phyloP scores from a whole-genome alignment of 2,329 filamentous ascomycete genomes.

The Cadophora sp. region DNA sequence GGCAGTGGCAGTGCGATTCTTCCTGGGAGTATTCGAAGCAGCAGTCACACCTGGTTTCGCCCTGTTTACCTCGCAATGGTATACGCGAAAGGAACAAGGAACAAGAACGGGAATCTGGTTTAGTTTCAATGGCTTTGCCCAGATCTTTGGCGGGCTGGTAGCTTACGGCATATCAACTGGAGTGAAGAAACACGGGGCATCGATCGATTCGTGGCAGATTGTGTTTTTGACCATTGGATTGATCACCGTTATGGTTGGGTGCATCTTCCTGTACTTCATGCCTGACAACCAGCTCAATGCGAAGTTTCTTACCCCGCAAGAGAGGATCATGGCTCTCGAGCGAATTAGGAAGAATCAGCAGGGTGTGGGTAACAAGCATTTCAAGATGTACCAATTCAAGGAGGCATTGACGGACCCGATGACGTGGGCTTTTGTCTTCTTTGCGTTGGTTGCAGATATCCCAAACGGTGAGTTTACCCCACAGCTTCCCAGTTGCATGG shows the following conservation, averaged over 20 bases:
- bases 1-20: conserved; percentile 69
- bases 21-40: conserved; percentile 72
- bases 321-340: conserved; percentile 53
- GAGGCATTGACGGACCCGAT: conserved; percentile 51
- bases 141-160: conserved; percentile 67
- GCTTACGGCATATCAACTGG: conserved; percentile 67
- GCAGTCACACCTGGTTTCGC: conserved; percentile 74
- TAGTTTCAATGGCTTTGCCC: conserved; percentile 68
- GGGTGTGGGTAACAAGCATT: conserved; percentile 60
- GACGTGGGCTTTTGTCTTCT: conserved; percentile 50
- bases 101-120: conserved; percentile 71
- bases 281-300: conserved; percentile 53
- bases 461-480: conserved; percentile 39
- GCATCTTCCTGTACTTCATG: conserved; percentile 53
- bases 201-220: conserved; percentile 66
- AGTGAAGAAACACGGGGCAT: conserved; percentile 56
- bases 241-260: conserved; percentile 50
- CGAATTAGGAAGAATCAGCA: conserved; percentile 63
- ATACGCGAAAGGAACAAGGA: conserved; percentile 73
- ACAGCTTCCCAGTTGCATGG: not conserved
- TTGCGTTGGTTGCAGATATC: conserved; percentile 50
- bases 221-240: conserved; percentile 57
- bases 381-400: conserved; percentile 58
- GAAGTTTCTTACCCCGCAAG: conserved; percentile 52
- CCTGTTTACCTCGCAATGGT: conserved; percentile 74